These are phyloP conservation scores for Ilex asprella DNA, from an alignment of 257 asterid species.

Conservation along the genomic window DNA sequence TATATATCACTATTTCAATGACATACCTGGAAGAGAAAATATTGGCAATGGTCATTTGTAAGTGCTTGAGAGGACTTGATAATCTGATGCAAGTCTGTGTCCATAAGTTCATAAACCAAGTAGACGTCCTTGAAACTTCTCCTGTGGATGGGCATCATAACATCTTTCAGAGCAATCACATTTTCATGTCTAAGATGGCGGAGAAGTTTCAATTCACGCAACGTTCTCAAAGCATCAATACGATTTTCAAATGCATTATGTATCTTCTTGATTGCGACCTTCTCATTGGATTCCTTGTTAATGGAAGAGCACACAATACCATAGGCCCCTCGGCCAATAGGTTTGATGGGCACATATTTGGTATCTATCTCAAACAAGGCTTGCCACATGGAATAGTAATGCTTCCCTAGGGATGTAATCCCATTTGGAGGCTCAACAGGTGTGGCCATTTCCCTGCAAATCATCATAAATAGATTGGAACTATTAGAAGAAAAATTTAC, in stretches of 20 bases:
- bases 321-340: conserved; percentile 66
- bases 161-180: conserved; percentile 57
- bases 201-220: conserved; percentile 62
- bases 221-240: conserved; percentile 54
- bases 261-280: conserved; percentile 63
- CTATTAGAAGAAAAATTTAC: not conserved
- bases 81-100: conserved; percentile 60
- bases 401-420: conserved; percentile 40
- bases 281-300: conserved; percentile 50
- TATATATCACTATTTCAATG: too few species aligned
- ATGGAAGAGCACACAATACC: conserved; percentile 65
- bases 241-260: conserved; percentile 57
- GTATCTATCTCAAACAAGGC: conserved; percentile 55
- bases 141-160: conserved; percentile 50
- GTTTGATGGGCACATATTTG: conserved; percentile 61
- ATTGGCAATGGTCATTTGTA: conserved; percentile 60
- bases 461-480: not conserved
- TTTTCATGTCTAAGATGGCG: conserved; percentile 62
- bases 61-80: conserved; percentile 55
- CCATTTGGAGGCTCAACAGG: conserved; percentile 72
- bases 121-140: conserved; percentile 59
- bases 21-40: conserved; percentile 56
- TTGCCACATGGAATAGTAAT: conserved; percentile 64
- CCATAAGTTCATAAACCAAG: conserved; percentile 66
- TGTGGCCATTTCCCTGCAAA: conserved; percentile 45